Evolutionary conservation across 1,284 basidiomycete species (phyloP), one percentile per base, ranked within the genome.

Genomic region (Pyrrhoderma noxium): DNA sequence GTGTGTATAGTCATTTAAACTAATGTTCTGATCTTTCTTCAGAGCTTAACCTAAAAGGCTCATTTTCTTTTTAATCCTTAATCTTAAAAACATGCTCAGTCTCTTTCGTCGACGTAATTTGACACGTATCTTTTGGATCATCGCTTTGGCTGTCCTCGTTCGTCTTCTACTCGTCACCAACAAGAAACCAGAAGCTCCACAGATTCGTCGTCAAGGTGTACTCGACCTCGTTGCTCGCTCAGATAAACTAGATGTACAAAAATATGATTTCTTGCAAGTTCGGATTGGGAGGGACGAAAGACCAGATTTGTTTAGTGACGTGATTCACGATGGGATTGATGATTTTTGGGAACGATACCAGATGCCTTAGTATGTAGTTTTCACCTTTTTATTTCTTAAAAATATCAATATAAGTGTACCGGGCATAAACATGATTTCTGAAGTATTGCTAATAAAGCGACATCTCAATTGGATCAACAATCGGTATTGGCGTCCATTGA

Each of bases 311-410:
- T 81, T 96, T 59, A 78, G 81, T 51, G 73, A 79, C 55, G 72
- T 89, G 47, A 81, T 96, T 49, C 67, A 71, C 45, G 80, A 88
- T 59, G 93, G 93, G 8, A 77, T 85, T 41, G 62, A 74, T 49
- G 90, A 96, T 67, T 96, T 87, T 62, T 97, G 93, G 93, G 80
- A 85, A 14, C 73, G 89, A 21, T 95, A 89, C 65, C 91, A 95
- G 62, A 75, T 86, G 57, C 93, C 93, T 11, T 93, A 89, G 87
- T 89, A 61, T 65, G 83, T 72, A 7, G 49, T 5, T 48, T 37
- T 36, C 14, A 62, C 59, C 49, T 59, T 57, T 43, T 45, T n/a
- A n/a, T n/a, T n/a, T n/a, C n/a, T n/a, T n/a, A n/a, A n/a, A n/a
- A n/a, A n/a, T n/a, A n/a, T n/a, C n/a, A n/a, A n/a, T n/a, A n/a